These are phyloP conservation scores for Pseudocercospora cruenta DNA, from an alignment of 2,329 filamentous ascomycete genomes.

Conservation along the genomic window DNA sequence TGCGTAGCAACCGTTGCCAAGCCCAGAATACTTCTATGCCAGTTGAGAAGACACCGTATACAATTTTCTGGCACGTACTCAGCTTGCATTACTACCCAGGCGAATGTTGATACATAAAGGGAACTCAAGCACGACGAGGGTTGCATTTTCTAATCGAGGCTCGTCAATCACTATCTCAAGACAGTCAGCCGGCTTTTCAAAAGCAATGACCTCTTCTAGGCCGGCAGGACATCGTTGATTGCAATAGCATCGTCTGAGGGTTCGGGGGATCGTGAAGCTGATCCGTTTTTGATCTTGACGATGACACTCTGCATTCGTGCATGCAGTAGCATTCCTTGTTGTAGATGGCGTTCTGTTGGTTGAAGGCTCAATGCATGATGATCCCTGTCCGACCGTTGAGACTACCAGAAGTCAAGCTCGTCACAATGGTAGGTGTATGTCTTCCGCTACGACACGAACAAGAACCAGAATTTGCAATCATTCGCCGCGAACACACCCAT, in stretches of 20 bases:
- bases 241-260: not conserved
- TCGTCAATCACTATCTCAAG: too few species aligned
- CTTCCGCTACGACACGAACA: not conserved
- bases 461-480: not conserved
- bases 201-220: too few species aligned
- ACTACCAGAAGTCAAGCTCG: not conserved
- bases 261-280: not conserved
- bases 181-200: too few species aligned
- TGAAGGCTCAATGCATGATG: not conserved
- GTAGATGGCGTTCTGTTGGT: not conserved
- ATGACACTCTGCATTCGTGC: not conserved
- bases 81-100: too few species aligned
- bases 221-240: too few species aligned
- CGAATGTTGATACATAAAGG: too few species aligned
- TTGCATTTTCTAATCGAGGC: too few species aligned
- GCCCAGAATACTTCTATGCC: not conserved
- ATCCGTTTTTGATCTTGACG: not conserved
- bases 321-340: not conserved
- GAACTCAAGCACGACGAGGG: too few species aligned
- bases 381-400: not conserved
- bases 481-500: not conserved
- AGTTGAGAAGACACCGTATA: too few species aligned
- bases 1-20: not conserved
- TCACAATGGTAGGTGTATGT: not conserved
- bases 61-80: too few species aligned